Base-by-base conservation (phyloP, 2,329 filamentous ascomycete species). In the Fusarium hostae region DNA sequence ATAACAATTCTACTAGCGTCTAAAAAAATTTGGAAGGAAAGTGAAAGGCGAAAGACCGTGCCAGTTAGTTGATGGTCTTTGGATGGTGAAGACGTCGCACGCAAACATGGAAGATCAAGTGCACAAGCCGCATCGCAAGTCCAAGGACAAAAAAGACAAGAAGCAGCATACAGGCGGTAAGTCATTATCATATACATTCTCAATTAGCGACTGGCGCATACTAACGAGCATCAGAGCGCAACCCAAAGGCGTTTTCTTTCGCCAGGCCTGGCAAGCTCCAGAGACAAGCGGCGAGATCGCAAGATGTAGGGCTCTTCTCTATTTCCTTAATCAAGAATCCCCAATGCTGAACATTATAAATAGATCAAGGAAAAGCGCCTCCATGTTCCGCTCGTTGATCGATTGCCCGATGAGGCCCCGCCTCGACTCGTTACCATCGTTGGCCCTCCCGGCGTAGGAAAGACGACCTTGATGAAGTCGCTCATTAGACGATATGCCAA, bases 321-420 rank as follows among this genome's bases (percentile, higher is more conserved):
- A 13, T 15, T 13, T n/a, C 11, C 16, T 70, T 32, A 2, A 4
- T 3, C 10, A 39, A 12, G 11, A 9, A 39, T 20, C 10, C 22
- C 9, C 16, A 12, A 67, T 74, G 41, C 77, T 83, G 59, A 81
- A 57, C 50, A 11, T 59, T 9, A 30, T 30, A 24, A 59, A 26
- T 64, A 95, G 92, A 91, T 97, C 82, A 96, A 94, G 87, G 97
- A 99, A 83, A 98, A 97, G 83, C 90, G 95, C 66, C 87, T 98
- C 41, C 97, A 99, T 86, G 96, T 99, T 22, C 96, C 96, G 47
- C 92, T 97, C 80, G 93, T 98, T 84, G 96, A 99, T 86, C 91
- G 97, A 75, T 86, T 98, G 32, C 95, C 96, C 73, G 95, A 98
- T 82, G 96, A 98, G 84, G 93, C 96, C 20, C 95, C 96, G 30